phyloP scores from a whole-genome alignment of 2,329 filamentous ascomycete species.

The Fusarium kyushuense region DNA sequence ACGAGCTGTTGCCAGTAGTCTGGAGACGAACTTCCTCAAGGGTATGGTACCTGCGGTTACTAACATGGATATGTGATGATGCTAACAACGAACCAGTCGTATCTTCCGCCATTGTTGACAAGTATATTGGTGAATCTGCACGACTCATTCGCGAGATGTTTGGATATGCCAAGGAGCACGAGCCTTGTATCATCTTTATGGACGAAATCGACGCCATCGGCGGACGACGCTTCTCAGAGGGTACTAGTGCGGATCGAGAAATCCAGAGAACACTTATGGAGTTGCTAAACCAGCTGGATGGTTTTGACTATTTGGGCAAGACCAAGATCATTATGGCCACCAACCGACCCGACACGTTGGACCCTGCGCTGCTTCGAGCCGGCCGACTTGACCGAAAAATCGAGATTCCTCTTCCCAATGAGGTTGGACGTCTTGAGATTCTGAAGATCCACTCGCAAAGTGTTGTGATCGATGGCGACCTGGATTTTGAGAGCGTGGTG shows the following conservation, averaged over 20 bases:
- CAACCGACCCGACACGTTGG: conserved; percentile 95
- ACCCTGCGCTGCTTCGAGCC: conserved; percentile 90
- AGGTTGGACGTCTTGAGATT: conserved; percentile 95
- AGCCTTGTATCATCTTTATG: conserved; percentile 99
- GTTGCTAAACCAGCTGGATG: conserved; percentile 96
- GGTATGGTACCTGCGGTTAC: conserved; percentile 64
- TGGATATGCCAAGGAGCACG: conserved; percentile 98
- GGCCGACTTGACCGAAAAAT: conserved; percentile 97
- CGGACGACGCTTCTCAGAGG: conserved; percentile 94
- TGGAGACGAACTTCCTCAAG: conserved; percentile 99
- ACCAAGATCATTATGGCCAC: conserved; percentile 99
- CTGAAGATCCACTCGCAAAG: conserved; percentile 94
- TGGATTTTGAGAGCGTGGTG: conserved; percentile 98
- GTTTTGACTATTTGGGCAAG: conserved; percentile 99
- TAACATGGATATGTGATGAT: not conserved
- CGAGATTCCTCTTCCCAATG: conserved; percentile 96
- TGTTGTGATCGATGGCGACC: conserved; percentile 91
- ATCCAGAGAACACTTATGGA: conserved; percentile 99
- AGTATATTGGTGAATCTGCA: conserved; percentile 98
- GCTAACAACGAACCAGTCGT: conserved; percentile 73
- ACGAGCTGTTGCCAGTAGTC: conserved; percentile 91
- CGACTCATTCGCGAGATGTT: conserved; percentile 99
- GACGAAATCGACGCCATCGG: conserved; percentile 99
- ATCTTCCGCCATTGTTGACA: conserved; percentile 98
- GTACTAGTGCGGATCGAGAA: conserved; percentile 96